Base-by-base conservation (phyloP, 2,329 filamentous ascomycete species). In the Aspergillus phoenicis region DNA sequence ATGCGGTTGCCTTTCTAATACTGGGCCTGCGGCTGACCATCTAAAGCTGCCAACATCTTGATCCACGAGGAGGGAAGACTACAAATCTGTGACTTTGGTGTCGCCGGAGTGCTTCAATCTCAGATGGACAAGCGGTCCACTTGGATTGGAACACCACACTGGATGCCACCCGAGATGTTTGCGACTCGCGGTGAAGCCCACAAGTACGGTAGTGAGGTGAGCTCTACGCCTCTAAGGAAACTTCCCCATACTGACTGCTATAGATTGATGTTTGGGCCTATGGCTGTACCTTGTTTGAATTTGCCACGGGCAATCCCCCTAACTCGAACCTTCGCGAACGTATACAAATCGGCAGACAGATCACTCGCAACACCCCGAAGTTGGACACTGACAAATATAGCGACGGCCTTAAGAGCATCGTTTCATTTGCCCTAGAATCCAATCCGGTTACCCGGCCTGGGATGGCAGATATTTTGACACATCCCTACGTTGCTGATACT, bases 1-100 rank as follows among this genome's bases (percentile, higher is more conserved):
- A 73, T 56, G 72, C 52, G 24, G 3, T 28, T 11, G n/a, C n/a
- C 17, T 36, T 15, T 2, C 7, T 20, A 15, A 5, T 10, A 17
- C 7, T 6, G n/a, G 15, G 13, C 17, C 10, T 17, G 15, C 13
- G 15, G 36, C 62, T 70, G 28, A 69, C 51, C 28, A 7, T 26
- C 15, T 28, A 59, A 13, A 84, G 84, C 83, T 70, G 85, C 85
- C 58, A 89, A 89, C 66, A 81, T 89, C 15, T 79, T 89, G 57
- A 84, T 89, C 48, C 83, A 85, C 36, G 86, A 89, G 74, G 83
- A 87, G 65, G 87, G 87, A 6, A 78, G 82, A 36, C 77, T 89
- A 2, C 83, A 89, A 65, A 81, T 89, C 33, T 88, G 87, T 69
- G 87, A 89, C 66, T 89, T 89, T 68, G 87, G 87, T 62, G 85